Evolutionary conservation across 1,284 basidiomycete species (phyloP).

Genomic region (Cutaneotrichosporon cutaneum): DNA sequence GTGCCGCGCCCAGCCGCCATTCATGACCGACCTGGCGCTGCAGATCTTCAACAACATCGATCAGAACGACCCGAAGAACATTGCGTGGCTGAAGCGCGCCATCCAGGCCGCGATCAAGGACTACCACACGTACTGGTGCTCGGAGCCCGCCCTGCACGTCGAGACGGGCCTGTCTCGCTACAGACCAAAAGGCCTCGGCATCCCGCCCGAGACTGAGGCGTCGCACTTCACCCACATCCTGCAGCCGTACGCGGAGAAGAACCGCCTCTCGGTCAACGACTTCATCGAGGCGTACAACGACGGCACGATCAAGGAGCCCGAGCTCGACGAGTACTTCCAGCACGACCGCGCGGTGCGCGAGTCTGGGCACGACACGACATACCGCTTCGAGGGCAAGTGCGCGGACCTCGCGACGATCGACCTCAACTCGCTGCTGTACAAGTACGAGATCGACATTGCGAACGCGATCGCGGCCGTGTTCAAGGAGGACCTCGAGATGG

Average conservation of each 20-base stretch:
- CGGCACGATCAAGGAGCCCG: slow-evolving; percentile 77
- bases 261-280: slow-evolving; percentile 92
- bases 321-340: slow-evolving; percentile 93
- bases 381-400: slow-evolving; percentile 90
- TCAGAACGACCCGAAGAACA: slow-evolving; percentile 64
- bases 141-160: slow-evolving; percentile 85
- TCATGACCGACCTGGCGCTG: slow-evolving; percentile 96
- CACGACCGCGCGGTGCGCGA: slow-evolving; percentile 94
- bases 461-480: slow-evolving; percentile 93
- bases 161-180: slow-evolving; percentile 91
- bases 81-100: slow-evolving; percentile 83
- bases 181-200: slow-evolving; percentile 90
- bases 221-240: slow-evolving; percentile 97
- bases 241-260: slow-evolving; percentile 88
- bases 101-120: slow-evolving; percentile 98
- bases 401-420: slow-evolving; percentile 95
- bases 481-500: slow-evolving; percentile 82
- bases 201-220: slow-evolving; percentile 97
- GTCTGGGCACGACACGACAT: slow-evolving; percentile 95
- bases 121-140: slow-evolving; percentile 96
- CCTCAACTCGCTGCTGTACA: slow-evolving; percentile 77
- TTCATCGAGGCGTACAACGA: slow-evolving; percentile 96
- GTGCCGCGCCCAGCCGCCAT: slow-evolving; percentile 92
- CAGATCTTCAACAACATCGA: slow-evolving; percentile 91
- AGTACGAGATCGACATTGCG: slow-evolving; percentile 92